A percentile compares a stretch with the other conserved stretches of the same genome.
Evolutionary conservation across 75 land plant species (phyloP).

Genomic region (Chamaecyparis obtusa): DNA sequence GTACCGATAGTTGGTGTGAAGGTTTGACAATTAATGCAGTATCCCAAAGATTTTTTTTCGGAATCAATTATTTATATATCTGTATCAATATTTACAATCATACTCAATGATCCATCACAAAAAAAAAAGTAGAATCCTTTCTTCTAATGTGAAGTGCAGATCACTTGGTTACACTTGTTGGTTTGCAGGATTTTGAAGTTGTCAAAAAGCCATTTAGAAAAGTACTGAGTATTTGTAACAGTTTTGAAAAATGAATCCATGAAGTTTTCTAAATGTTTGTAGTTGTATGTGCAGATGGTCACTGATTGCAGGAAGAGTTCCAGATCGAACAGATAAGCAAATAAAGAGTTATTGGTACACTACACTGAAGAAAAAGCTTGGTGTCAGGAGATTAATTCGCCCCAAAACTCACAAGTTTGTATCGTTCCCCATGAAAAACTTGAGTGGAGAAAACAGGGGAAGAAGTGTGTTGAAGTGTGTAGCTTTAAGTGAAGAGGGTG

Average conservation of each 20-base stretch:
- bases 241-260: background rate
- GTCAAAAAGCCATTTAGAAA: too few species aligned
- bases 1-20: too few species aligned
- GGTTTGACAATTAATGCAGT: too few species aligned
- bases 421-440: background rate
- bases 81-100: too few species aligned
- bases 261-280: background rate
- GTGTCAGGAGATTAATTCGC: background rate
- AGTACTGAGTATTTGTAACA: background rate
- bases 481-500: background rate
- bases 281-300: conserved; percentile 28
- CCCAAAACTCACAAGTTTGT: background rate
- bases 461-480: background rate
- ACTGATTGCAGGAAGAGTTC: conserved; percentile 37
- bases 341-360: conserved; percentile 12
- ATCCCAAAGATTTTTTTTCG: too few species aligned
- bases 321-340: conserved; percentile 31
- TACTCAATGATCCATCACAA: too few species aligned
- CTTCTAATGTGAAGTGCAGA: too few species aligned
- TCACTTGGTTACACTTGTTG: too few species aligned
- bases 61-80: too few species aligned
- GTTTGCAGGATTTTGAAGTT: too few species aligned
- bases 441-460: background rate
- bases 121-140: too few species aligned
- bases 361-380: conserved; percentile 21